Percentiles rank a stretch among this genome's conserved stretches.
phyloP scores from a whole-genome alignment of 192 early-diverging fungal species.

The Gonapodya prolifera region DNA sequence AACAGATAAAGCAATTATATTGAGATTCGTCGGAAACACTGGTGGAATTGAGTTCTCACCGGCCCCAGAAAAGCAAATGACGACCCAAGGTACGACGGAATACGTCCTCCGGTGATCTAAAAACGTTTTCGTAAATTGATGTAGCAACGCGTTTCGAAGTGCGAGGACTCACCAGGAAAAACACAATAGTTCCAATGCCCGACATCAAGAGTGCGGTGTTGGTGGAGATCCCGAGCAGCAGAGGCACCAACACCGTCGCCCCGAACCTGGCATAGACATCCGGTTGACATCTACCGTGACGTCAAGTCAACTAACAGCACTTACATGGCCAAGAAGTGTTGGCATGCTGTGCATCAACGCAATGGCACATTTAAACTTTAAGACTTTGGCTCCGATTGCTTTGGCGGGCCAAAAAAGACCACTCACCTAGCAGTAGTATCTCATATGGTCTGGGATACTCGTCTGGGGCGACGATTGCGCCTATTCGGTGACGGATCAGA shows the following conservation, averaged over 20 bases:
- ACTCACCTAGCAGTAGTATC: neutral
- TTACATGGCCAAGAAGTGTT: neutral
- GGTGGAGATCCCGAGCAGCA: slow-evolving; percentile 25
- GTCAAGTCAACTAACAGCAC: neutral
- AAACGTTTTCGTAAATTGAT: neutral
- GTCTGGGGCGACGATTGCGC: neutral
- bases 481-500: neutral
- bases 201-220: slow-evolving; percentile 39
- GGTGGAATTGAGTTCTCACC: too few species aligned
- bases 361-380: neutral
- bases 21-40: too few species aligned
- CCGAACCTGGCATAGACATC: slow-evolving; percentile 49
- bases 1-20: too few species aligned
- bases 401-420: neutral
- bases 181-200: slow-evolving; percentile 5
- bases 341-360: neutral
- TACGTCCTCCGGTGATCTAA: slow-evolving; percentile 32
- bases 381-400: neutral
- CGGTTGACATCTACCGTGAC: slow-evolving; percentile 16
- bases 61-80: slow-evolving; percentile 39
- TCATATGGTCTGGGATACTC: neutral
- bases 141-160: neutral
- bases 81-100: slow-evolving; percentile 43
- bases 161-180: neutral
- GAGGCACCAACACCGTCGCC: slow-evolving; percentile 33